Evolutionary conservation across 495 filamentous ascomycete genomes (phyloP), one percentile per base, ranked within the genome.

Genomic region (Xylaria intraflava): DNA sequence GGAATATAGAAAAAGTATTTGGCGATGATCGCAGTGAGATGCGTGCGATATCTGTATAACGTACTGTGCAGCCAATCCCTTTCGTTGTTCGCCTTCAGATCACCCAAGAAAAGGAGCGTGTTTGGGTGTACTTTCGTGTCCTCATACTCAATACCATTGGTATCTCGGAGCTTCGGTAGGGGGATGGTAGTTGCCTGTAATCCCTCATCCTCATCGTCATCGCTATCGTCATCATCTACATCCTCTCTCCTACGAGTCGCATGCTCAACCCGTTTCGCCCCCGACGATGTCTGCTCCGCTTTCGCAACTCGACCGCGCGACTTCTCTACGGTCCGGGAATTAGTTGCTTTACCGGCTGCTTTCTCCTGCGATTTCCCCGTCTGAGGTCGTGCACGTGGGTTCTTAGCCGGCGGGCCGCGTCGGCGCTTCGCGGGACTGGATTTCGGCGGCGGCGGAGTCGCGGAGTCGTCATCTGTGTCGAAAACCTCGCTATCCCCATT

Each of bases 11-110:
- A 38, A n/a, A 9, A 1, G 20, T 2, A 26, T 22, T 4, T 3
- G 1, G 8, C 22, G 10, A 11, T 1, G 8, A 16, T 23, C 2
- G 17, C 10, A 30, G 6, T 2, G 26, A 10, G 11, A 50, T 14
- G 23, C 9, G 31, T 33, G 31, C 0, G 16, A 51, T 24, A n/a
- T n/a, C 31, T 6, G 20, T 24, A 33, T 14, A 43, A 65, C 71
- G 54, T 73, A 90, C 85, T 71, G 75, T 91, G 91, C 46, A 94
- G 72, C 89, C 89, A 94, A 53, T 81, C 67, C 38, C 90, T 78
- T 26, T 89, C 79, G 67, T 95, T 95, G 63, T 95, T 88, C 48
- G 75, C 72, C 51, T 79, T 81, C 44, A 95, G 72, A 58, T 93
- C 88, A 46, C 73, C 67, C 55, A 95, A 70, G 64, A 95, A 95